Evolutionary conservation across 2,329 filamentous ascomycete species (phyloP), one percentile per base, ranked within the genome.

Genomic region (Pseudocercospora macadamiae): DNA sequence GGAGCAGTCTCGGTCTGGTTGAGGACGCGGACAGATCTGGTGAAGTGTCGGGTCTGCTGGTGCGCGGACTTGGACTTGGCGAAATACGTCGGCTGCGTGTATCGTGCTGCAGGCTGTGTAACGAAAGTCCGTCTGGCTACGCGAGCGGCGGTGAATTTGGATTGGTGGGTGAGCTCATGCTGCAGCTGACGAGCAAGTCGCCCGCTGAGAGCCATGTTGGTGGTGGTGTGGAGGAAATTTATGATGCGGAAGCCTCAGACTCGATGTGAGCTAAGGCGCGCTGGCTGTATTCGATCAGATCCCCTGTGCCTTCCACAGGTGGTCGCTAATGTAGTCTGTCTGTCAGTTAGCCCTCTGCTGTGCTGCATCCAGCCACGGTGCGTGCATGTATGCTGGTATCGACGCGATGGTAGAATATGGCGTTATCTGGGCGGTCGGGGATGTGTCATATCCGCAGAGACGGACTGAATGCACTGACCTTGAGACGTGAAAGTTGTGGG

Each of bases 301-400:
- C 72, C 82, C 80, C 72, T 82, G 84, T 69, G 84, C 83, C 79
- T 87, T 87, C 84, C 84, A 87, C 76, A 87, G 80, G 79, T 87
- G 84, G 79, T 87, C 84, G 81, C 83, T 86, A 77, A 86, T 86
- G 76, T 86, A 86, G 78, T 86, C 84, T 85, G 55, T 28, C 25
- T 26, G 30, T 47, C 42, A 55, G 45, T 51, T 44, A 57, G 57
- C 14, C 30, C 45, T 16, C 45, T 12, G 14, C 19, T 12, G 1
- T 30, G 14, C 1, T n/a, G n/a, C n/a, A n/a, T n/a, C n/a, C n/a
- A n/a, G n/a, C n/a, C n/a, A n/a, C 30, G 30, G 30, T 7, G 30
- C 14, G n/a, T n/a, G n/a, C n/a, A n/a, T n/a, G n/a, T n/a, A n/a
- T n/a, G n/a, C n/a, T n/a, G n/a, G n/a, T n/a, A n/a, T n/a, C n/a